Base-by-base conservation (phyloP, 208 protist genomes). In the Endotrypanum monterogeii region DNA sequence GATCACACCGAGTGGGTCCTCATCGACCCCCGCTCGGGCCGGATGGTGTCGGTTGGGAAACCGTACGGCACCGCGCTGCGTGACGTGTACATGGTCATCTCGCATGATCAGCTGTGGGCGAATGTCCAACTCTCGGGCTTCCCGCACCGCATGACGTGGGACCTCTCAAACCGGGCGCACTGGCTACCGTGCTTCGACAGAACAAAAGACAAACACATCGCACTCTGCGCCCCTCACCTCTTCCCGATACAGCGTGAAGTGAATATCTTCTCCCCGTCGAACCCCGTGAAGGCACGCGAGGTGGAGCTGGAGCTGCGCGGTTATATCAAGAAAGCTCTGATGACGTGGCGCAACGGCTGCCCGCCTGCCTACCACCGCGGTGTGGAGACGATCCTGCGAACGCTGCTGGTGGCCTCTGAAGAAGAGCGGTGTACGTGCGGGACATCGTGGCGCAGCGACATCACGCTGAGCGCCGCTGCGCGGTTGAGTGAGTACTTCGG, bases 131-230 rank as follows among this genome's bases (percentile, higher is more conserved):
- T 94, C 46, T 92, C 86, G 58, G 91, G 89, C 0, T 68, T 88
- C 25, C 89, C 91, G 39, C 88, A 93, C 69, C 83, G 88, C 77
- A 96, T 96, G 91, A 82, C 80, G 37, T 96, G 91, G 91, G 88
- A 88, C 67, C 70, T 96, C 9, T 28, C 81, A 44, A 80, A 87
- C 67, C 63, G 74, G 18, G 71, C 77, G 14, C 80, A 89, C 83
- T 93, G 91, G 91, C 76, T 90, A 23, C 87, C 88, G 32, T 94
- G 88, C 80, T 95, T 93, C 79, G 78, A 83, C 70, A 23, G 14
- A 65, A 67, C 60, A 20, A 74, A 74, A 3, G 84, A 90, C 66
- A 61, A 76, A 23, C 75, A 80, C 73, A 60, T 89, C 54, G 73
- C 73, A 20, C 62, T 63, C 6, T 85, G 80, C 71, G 44, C 87